Base-by-base conservation (phyloP, 2,329 filamentous ascomycete genomes). In the Kalmusia sp. region DNA sequence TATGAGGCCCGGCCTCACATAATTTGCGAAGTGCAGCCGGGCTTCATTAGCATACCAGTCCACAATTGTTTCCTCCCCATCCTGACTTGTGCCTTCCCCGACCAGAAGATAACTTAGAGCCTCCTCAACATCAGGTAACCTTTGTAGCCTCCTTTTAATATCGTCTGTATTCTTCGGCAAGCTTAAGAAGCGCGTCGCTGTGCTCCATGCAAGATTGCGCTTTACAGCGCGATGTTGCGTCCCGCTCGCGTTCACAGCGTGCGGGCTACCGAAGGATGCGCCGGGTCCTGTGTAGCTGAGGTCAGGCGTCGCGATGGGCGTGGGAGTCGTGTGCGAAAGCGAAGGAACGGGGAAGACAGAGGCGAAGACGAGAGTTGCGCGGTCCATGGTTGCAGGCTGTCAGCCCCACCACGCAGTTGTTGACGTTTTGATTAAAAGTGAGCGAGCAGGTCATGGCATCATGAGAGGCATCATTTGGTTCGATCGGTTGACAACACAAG, bases 31-130 rank as follows among this genome's bases (percentile, higher is more conserved):
- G 55, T 80, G 76, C 14, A 72, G 53, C 22, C 71, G 64, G 45
- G 77, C 73, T 52, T 80, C 77, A 39, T 77, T 72, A 5, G 67
- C 71, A 51, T 78, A 81, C 79, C 79, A 81, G n/a, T 77, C 72
- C 22, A 75, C 55, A 34, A 75, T 58, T 14, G 62, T 60, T 41
- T 72, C 65, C 44, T 75, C 68, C 14, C 47, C 54, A 49, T 71
- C 67, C 7, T 63, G 61, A 34, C 56, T 66, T 46, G 55, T 69
- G 15, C 72, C 69, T 21, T 74, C 70, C 21, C 70, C 71, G 11
- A 61, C 60, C 27, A 76, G 58, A 51, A 77, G 54, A 51, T 71
- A 76, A 12, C 53, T 48, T 15, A 77, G 49, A 14, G 73, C 71
- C 11, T 74, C 73, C n/a, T 71, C 66, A 3, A 70, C 71, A 41